Evolutionary conservation across 2,329 filamentous ascomycete genomes (phyloP), one percentile per base, ranked within the genome.

Genomic region (Phoma sp.): DNA sequence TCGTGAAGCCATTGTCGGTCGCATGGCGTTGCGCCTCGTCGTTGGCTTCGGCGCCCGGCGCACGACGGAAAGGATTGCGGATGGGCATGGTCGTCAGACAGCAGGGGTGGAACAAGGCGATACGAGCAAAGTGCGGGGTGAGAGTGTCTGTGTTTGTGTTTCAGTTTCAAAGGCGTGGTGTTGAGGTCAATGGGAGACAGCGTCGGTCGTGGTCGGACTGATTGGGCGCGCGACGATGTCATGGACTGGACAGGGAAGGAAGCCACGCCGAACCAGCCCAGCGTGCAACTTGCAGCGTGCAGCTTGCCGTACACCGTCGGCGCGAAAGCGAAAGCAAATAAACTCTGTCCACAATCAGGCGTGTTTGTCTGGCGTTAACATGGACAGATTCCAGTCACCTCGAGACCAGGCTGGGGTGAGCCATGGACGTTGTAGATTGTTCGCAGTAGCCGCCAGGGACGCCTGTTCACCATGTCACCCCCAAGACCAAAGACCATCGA

Each of bases 11-110:
- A 46, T 60, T 64, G 50, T 73, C 74, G 58, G 72, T 57, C 33
- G 60, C 61, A 58, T 50, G 66, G 63, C 67, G 73, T 49, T 68
- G 68, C 48, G 64, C 56, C 39, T 72, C 69, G n/a, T 75, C 72
- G 43, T 65, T 47, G 17, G 65, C 62, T 39, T 76, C 74, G 52
- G 63, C 67, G 29, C 62, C 66, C 51, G 70, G 72, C 44, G 69
- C 68, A 35, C 74, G 73, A 56, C 72, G 72, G 60, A 77, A 77
- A 12, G 74, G 75, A 52, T 77, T 77, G 63, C 75, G 75, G 47
- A 77, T 74, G 57, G 75, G 75, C 75, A 77, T 77, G 46, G 51
- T 56, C 52, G 51, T 48, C 51, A 44, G 43, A 51, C 44, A 57
- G 55, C 48, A 51, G 38, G 48, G 56, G 51, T 43, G 53, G 48